Percentiles rank a stretch among this genome's conserved stretches.
These are phyloP conservation scores for Xylaria sp. DNA, from an alignment of 2,329 filamentous ascomycete genomes.

Conservation along the genomic window DNA sequence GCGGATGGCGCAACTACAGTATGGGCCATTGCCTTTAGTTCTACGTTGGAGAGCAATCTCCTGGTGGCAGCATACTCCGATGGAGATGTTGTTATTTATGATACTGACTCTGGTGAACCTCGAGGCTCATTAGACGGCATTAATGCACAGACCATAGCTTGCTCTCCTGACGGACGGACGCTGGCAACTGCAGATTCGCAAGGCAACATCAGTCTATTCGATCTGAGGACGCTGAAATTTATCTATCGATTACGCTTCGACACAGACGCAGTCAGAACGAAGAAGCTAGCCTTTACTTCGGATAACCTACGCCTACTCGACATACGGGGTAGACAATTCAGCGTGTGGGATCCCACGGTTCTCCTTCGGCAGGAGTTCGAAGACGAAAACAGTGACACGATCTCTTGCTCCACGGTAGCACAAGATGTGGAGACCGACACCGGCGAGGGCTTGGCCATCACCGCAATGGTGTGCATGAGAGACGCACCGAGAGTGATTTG, in stretches of 20 bases:
- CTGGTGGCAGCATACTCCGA: constrained; percentile 39
- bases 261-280: not conserved
- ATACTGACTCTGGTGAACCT: constrained; percentile 25
- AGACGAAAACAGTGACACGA: constrained; percentile 26
- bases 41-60: constrained; percentile 21
- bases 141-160: constrained; percentile 32
- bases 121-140: not conserved
- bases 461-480: constrained; percentile 22
- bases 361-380: constrained; percentile 29
- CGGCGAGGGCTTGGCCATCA: constrained; percentile 16
- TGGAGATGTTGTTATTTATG: constrained; percentile 38
- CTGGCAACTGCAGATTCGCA: constrained; percentile 35
- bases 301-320: constrained; percentile 34
- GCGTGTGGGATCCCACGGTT: constrained; percentile 36
- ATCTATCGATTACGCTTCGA: constrained; percentile 29
- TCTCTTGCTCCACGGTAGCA: constrained; percentile 9
- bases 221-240: constrained; percentile 33
- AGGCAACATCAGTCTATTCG: constrained; percentile 38
- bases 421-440: not conserved
- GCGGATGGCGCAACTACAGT: constrained; percentile 17
- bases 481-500: constrained; percentile 22
- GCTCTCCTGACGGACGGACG: constrained; percentile 40
- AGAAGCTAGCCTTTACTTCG: constrained; percentile 27
- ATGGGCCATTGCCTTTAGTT: constrained; percentile 32
- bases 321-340: constrained; percentile 29